Evolutionary conservation across 1,284 basidiomycete genomes (phyloP).

Genomic region (Coniophora puteana): DNA sequence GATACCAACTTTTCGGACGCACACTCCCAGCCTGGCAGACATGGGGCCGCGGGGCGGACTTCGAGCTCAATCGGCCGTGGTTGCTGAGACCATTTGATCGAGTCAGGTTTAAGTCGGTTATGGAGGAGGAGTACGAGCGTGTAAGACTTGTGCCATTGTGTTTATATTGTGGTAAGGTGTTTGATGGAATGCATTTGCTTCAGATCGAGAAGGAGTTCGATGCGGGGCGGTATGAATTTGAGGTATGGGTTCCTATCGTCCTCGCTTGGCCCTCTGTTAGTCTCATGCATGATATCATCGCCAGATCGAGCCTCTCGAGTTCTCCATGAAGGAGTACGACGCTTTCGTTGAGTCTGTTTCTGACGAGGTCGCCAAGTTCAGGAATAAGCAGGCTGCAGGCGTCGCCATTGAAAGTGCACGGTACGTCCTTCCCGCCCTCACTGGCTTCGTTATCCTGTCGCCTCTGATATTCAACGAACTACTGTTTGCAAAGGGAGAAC

Average conservation of each 20-base stretch:
- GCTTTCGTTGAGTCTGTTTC: constrained; percentile 40
- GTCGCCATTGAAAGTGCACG: constrained; percentile 37
- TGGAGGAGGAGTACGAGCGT: constrained; percentile 42
- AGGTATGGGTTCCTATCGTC: constrained; percentile 30
- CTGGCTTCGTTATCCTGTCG: not conserved
- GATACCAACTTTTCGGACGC: constrained; percentile 60
- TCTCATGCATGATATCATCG: not conserved
- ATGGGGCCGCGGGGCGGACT: constrained; percentile 52
- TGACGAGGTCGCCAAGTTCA: constrained; percentile 42
- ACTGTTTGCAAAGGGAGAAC: constrained; percentile 13
- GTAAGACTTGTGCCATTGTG: constrained; percentile 16
- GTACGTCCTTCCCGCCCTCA: constrained; percentile 21
- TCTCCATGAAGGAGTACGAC: constrained; percentile 53
- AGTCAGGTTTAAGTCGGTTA: constrained; percentile 44
- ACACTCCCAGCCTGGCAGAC: constrained; percentile 61
- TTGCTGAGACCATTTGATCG: constrained; percentile 64
- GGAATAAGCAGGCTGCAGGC: constrained; percentile 31
- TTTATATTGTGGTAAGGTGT: not conserved
- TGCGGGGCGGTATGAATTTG: constrained; percentile 55
- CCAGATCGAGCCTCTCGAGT: constrained; percentile 45
- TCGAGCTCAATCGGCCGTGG: constrained; percentile 51
- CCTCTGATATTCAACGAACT: not conserved
- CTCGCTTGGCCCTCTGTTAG: not conserved
- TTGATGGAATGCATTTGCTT: not conserved
- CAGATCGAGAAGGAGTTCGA: constrained; percentile 58